Percentiles rank a stretch among this genome's conserved stretches.
Conservation (phyloP, 2,329 filamentous ascomycete genomes). For the Sporothrix euskadiensis region DNA sequence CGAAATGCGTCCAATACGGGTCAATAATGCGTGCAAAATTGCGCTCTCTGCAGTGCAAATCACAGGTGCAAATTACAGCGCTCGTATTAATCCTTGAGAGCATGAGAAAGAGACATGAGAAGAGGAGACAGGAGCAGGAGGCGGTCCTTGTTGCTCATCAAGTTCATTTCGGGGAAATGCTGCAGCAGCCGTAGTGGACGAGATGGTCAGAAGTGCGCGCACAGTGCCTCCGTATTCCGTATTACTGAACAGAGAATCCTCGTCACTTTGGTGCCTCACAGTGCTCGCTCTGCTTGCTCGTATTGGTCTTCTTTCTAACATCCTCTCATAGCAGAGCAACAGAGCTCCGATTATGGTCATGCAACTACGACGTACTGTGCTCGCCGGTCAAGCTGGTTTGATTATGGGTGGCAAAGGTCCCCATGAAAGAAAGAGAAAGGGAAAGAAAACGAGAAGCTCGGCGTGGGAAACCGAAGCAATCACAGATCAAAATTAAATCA, state of each 20-base stretch:
- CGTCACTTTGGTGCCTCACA: not conserved
- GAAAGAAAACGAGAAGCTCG: not conserved
- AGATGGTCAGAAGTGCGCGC: not conserved
- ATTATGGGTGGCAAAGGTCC: not conserved
- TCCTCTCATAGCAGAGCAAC: no score
- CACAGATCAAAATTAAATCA: conserved; percentile 15
- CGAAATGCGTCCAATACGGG: not conserved
- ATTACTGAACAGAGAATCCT: not conserved
- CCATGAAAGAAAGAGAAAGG: not conserved
- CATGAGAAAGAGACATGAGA: not conserved
- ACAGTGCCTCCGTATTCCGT: not conserved
- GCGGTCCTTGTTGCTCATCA: conserved; percentile 3
- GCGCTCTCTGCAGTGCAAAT: not conserved
- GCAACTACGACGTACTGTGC: not conserved
- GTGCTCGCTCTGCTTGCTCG: not conserved
- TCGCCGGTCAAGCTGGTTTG: not conserved
- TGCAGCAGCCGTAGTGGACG: conserved; percentile 1
- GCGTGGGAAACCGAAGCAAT: not conserved
- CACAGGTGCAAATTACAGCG: conserved; percentile 9
- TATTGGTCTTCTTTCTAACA: not conserved
- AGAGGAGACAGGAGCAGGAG: not conserved
- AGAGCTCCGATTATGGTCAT: not conserved
- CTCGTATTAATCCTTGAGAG: conserved; percentile 20
- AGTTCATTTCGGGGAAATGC: conserved; percentile 28
- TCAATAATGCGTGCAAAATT: not conserved